These are phyloP conservation scores for Rhizophora mangle DNA, from an alignment of 345 rosid species.

Conservation along the genomic window DNA sequence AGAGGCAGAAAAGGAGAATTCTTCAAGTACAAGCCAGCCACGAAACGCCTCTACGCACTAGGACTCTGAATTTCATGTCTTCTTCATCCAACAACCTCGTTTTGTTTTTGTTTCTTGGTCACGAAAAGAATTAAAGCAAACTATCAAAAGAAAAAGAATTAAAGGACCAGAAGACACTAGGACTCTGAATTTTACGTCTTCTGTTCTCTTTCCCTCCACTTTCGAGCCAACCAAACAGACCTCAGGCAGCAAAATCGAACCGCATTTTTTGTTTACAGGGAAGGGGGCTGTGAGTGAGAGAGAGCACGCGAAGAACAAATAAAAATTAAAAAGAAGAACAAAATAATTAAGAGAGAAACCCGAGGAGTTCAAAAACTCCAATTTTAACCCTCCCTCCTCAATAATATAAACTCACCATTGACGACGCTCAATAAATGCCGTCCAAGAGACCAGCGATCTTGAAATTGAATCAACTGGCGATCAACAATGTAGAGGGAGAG, in stretches of 20 bases:
- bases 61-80: neutral
- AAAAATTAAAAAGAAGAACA: neutral
- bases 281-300: neutral
- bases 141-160: neutral
- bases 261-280: constrained; percentile 17
- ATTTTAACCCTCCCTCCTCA: neutral
- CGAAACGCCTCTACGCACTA: neutral
- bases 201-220: neutral
- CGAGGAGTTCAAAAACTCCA: neutral
- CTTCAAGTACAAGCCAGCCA: neutral
- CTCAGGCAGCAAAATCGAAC: constrained; percentile 16
- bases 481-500: neutral
- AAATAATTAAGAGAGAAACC: constrained; percentile 4
- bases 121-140: neutral
- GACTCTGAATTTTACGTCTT: neutral
- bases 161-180: neutral
- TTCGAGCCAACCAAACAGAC: constrained; percentile 27
- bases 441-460: constrained; percentile 29
- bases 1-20: neutral
- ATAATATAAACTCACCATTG: constrained; percentile 38
- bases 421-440: constrained; percentile 2
- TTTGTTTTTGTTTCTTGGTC: neutral
- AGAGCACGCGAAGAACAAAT: constrained; percentile 14
- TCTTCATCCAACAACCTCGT: neutral
- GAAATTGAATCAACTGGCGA: neutral